Conservation (phyloP, 495 filamentous ascomycete species). For the Tuber magnatum region DNA sequence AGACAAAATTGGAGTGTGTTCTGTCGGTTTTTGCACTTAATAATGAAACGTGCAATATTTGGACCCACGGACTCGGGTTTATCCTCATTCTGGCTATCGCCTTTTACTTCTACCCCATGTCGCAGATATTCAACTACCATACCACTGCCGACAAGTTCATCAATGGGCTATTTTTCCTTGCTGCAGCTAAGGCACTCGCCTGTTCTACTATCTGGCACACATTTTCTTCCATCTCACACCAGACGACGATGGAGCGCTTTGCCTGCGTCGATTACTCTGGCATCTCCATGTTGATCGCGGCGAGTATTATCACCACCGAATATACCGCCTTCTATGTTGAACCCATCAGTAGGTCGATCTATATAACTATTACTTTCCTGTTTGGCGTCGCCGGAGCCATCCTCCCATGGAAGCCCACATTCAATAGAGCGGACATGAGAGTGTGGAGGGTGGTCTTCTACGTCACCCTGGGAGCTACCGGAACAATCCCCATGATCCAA, state of each 20-base stretch:
- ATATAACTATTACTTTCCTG: constrained; percentile 71
- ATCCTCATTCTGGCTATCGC: constrained; percentile 80
- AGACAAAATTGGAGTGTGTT: constrained; percentile 78
- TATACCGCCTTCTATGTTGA: constrained; percentile 99
- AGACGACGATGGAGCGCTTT: constrained; percentile 84
- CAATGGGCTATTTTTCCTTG: constrained; percentile 92
- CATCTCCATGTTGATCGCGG: constrained; percentile 90
- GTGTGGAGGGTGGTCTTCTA: constrained; percentile 92
- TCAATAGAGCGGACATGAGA: constrained; percentile 86
- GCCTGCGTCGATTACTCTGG: constrained; percentile 98
- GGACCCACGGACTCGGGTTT: constrained; percentile 86
- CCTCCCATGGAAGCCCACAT: constrained; percentile 90
- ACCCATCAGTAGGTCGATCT: constrained; percentile 74
- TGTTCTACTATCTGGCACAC: constrained; percentile 97
- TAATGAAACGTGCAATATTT: constrained; percentile 96
- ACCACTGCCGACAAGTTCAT: constrained; percentile 80
- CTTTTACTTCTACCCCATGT: constrained; percentile 91
- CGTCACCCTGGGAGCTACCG: constrained; percentile 77
- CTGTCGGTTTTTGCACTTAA: constrained; percentile 72
- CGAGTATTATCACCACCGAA: constrained; percentile 96
- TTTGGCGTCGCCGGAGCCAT: constrained; percentile 84
- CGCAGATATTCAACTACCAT: constrained; percentile 75
- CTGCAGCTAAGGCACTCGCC: constrained; percentile 88
- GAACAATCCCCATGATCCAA: constrained; percentile 81
- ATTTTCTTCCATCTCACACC: constrained; percentile 89